Base-by-base conservation (phyloP, 2,329 filamentous ascomycete species). In the Aspergillus brasiliensis region DNA sequence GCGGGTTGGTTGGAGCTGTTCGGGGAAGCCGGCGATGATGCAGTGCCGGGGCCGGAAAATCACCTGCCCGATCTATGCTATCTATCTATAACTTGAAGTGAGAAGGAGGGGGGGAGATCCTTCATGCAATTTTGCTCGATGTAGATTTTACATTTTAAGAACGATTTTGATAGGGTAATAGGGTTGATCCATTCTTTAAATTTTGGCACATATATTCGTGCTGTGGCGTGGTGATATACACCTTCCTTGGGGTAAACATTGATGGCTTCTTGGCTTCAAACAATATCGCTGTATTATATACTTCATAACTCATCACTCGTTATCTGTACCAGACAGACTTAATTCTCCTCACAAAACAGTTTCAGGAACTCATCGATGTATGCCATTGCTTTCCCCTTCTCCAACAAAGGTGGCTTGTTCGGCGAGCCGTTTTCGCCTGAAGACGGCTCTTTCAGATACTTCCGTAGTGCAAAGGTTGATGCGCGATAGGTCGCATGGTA, bases 401-500 rank as follows among this genome's bases (percentile, higher is more conserved):
- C 67, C 52, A 79, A 58, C 15, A 72, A 57, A 11, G 69, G 58
- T 10, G 71, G 64, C 10, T 62, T 44, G 25, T 47, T 23, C 28
- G 58, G 65, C 13, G 44, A 44, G 10, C 19, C 53, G 15, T 28
- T 49, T 31, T 57, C 59, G 19, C 44, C 28, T 8, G 42, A 40
- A 17, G 51, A 53, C 5, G 59, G 37, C 17, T 69, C 65, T 55
- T 72, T 78, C 51, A 79, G 56, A 56, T 76, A 78, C 56, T 70
- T 74, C 15, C 77, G 72, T n/a, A 79, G 63, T 19, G 77, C 77
- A 70, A 79, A 79, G 7, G 71, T 75, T 5, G 77, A 73, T 27
- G 77, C 76, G 48, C 76, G 75, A 61, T 79, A 79, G 3, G 76
- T 78, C 11, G 76, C 75, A 60, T 79, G 77, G 55, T 79, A 79